Base-by-base conservation (phyloP, 257 asterid genomes). In the Gentiana straminea region DNA sequence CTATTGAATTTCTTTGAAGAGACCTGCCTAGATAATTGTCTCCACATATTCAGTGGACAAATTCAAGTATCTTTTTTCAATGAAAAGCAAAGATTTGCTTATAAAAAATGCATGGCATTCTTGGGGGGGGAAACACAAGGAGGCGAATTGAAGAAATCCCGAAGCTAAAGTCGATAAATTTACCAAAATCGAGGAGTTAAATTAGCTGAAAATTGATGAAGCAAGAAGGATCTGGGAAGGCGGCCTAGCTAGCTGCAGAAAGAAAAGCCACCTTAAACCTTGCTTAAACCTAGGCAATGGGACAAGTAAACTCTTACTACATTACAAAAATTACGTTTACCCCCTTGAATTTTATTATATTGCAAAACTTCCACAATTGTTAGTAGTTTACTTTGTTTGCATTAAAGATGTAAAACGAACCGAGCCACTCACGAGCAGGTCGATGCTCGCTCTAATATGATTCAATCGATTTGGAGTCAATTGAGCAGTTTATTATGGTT, bases 11-110 rank as follows among this genome's bases (percentile, higher is more conserved):
- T 84, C 58, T 75, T 79, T 51, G 75, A 73, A 62, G 41, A 64
- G 35, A 84, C 63, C 54, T 75, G 86, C 38, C 64, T 90, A 5
- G 83, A 74, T 62, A 86, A 61, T 64, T 68, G 70, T 74, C 93
- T 87, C 96, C 98, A 87, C 98, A 91, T 90, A 47, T 67, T 77
- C 73, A 67, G 69, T 15, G 67, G 58, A 66, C 38, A 51, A 24
- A 7, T 32, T 55, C 49, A 13, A 70, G 66, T 36, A 5, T 41
- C 61, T 49, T 33, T 57, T 51, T 62, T 1, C 51, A 57, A 63
- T 7, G 43, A 7, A 52, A 50, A 41, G 11, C 11, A 7, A 52
- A 52, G 12, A 12, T 24, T 24, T 8, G 35, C 13, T 10, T 5
- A 24, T 37, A 41, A 1, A 5, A 41, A 41, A 10, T 41, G 46